These are phyloP conservation scores for Tothia fuscella DNA, from an alignment of 2,329 filamentous ascomycete genomes.

Conservation along the genomic window DNA sequence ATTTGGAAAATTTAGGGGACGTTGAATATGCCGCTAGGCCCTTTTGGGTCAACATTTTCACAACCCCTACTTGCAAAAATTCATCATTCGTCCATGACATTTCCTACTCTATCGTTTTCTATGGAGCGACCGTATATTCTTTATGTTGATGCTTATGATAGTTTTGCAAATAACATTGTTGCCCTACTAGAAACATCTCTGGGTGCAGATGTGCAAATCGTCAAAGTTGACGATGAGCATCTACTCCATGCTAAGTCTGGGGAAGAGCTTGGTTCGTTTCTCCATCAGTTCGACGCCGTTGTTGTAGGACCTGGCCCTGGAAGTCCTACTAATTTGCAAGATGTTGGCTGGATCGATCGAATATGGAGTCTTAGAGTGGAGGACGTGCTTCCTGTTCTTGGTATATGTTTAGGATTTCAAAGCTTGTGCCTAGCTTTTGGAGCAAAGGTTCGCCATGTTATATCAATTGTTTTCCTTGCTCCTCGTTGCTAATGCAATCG, in stretches of 20 bases:
- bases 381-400: slow-evolving; percentile 62
- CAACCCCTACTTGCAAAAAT: too few relatives aligned
- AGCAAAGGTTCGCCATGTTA: slow-evolving; percentile 38
- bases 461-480: neutral
- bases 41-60: too few relatives aligned
- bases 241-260: neutral
- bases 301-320: slow-evolving; percentile 88
- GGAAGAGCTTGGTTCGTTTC: slow-evolving; percentile 23
- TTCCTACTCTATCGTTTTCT: too few relatives aligned
- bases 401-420: slow-evolving; percentile 84
- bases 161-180: slow-evolving; percentile 91
- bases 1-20: too few relatives aligned
- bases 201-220: slow-evolving; percentile 48
- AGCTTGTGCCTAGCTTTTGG: slow-evolving; percentile 61
- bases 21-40: too few relatives aligned
- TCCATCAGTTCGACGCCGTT: slow-evolving; percentile 62
- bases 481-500: slow-evolving; percentile 16
- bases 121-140: slow-evolving; percentile 42
- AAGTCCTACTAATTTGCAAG: slow-evolving; percentile 55
- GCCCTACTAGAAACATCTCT: slow-evolving; percentile 63
- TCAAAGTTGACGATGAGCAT: slow-evolving; percentile 47
- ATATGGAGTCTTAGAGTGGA: slow-evolving; percentile 57
- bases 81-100: too few relatives aligned
- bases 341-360: slow-evolving; percentile 69
- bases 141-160: slow-evolving; percentile 93